phyloP scores from a whole-genome alignment of 164 flowering plant genomes.

The Warburgia ugandensis region DNA sequence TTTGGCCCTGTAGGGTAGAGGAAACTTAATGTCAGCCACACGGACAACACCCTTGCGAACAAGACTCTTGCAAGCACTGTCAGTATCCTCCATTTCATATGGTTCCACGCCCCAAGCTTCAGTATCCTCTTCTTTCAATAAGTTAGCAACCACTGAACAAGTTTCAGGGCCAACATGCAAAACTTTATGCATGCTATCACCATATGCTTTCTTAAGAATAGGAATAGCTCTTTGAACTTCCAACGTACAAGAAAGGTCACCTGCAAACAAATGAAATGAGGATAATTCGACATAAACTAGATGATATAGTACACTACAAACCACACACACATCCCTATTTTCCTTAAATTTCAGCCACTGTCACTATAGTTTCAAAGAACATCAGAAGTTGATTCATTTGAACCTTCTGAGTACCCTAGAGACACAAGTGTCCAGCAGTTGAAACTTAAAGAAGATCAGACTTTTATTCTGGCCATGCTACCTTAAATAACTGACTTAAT shows the following conservation, averaged over 20 bases:
- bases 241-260: constrained; percentile 56
- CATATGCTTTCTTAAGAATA: constrained; percentile 63
- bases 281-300: neutral
- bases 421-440: too few species aligned
- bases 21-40: constrained; percentile 86
- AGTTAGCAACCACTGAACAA: constrained; percentile 67
- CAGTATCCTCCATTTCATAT: constrained; percentile 83
- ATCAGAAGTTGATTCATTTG: too few species aligned
- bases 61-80: constrained; percentile 55
- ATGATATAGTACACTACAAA: neutral
- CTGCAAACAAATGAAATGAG: constrained; percentile 27
- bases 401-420: too few species aligned
- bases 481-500: too few species aligned
- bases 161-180: constrained; percentile 96
- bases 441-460: too few species aligned
- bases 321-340: neutral
- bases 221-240: constrained; percentile 79
- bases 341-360: too few species aligned
- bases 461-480: too few species aligned
- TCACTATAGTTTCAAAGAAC: too few species aligned
- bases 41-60: constrained; percentile 82
- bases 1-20: constrained; percentile 75
- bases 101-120: constrained; percentile 98
- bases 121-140: constrained; percentile 73
- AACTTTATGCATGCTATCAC: constrained; percentile 77